phyloP scores from a whole-genome alignment of 306 rosid genomes.

The Casuarina cunninghamiana region DNA sequence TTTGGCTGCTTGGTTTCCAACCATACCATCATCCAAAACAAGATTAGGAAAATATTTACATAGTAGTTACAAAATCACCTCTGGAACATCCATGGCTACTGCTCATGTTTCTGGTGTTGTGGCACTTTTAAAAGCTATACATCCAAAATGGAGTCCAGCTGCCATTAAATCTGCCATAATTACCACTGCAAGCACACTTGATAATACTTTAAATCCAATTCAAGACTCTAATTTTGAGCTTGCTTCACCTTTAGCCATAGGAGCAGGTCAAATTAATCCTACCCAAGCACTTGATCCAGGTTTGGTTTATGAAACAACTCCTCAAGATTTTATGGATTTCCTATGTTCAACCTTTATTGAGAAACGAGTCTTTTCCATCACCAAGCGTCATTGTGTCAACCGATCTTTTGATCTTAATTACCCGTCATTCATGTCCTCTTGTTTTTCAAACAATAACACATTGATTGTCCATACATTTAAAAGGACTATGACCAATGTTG shows the following conservation, averaged over 20 bases:
- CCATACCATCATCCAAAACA: too few species aligned
- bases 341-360: neutral
- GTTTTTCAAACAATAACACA: neutral
- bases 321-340: neutral
- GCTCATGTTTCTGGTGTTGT: too few species aligned
- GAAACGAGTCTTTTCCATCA: neutral
- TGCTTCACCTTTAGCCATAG: constrained; percentile 5
- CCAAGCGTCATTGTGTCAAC: neutral
- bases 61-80: too few species aligned
- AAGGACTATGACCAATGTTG: neutral
- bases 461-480: neutral
- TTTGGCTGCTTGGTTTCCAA: too few species aligned
- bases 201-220: too few species aligned
- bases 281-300: neutral
- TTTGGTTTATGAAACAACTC: neutral
- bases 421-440: neutral
- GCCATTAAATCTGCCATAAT: too few species aligned
- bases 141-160: too few species aligned
- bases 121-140: too few species aligned
- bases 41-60: too few species aligned
- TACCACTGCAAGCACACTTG: too few species aligned
- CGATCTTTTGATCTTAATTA: neutral
- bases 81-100: too few species aligned
- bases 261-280: neutral
- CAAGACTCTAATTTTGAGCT: too few species aligned